Percentiles rank a stretch among this genome's conserved stretches.
phyloP scores from a whole-genome alignment of 139 green algal species.

The Bryopsis sp. region DNA sequence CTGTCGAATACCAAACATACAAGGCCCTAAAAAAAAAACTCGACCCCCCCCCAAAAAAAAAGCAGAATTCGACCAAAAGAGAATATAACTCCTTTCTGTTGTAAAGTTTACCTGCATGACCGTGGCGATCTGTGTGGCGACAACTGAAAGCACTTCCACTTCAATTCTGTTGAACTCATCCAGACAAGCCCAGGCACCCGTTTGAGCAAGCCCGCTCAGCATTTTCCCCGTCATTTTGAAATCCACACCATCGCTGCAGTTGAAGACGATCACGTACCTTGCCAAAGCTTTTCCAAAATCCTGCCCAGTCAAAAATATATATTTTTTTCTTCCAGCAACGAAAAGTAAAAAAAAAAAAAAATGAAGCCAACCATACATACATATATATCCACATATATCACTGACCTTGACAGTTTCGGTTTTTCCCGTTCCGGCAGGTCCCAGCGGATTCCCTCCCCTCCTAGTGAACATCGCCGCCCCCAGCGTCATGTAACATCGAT shows the following conservation, averaged over 20 bases:
- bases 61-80: neutral
- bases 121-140: slow-evolving; percentile 67
- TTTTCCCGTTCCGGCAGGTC: slow-evolving; percentile 70
- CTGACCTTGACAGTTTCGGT: slow-evolving; percentile 75
- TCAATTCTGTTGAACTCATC: slow-evolving; percentile 88
- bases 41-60: too few relatives aligned
- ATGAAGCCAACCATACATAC: too few relatives aligned
- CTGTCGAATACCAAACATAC: too few relatives aligned
- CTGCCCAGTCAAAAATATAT: slow-evolving; percentile 6
- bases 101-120: slow-evolving; percentile 47
- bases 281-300: slow-evolving; percentile 73
- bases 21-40: too few relatives aligned
- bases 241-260: slow-evolving; percentile 77
- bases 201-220: slow-evolving; percentile 70
- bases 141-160: slow-evolving; percentile 77
- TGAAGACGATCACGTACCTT: slow-evolving; percentile 78
- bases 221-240: slow-evolving; percentile 83
- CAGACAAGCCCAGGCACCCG: slow-evolving; percentile 73
- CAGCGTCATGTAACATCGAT: slow-evolving; percentile 77
- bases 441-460: slow-evolving; percentile 62
- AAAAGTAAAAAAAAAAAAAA: too few relatives aligned
- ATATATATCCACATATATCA: too few relatives aligned
- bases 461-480: slow-evolving; percentile 65
- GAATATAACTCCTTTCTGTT: neutral
- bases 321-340: too few relatives aligned